phyloP scores from a whole-genome alignment of 2,329 filamentous ascomycete species.

The Gnomoniopsis smithogilvyi region DNA sequence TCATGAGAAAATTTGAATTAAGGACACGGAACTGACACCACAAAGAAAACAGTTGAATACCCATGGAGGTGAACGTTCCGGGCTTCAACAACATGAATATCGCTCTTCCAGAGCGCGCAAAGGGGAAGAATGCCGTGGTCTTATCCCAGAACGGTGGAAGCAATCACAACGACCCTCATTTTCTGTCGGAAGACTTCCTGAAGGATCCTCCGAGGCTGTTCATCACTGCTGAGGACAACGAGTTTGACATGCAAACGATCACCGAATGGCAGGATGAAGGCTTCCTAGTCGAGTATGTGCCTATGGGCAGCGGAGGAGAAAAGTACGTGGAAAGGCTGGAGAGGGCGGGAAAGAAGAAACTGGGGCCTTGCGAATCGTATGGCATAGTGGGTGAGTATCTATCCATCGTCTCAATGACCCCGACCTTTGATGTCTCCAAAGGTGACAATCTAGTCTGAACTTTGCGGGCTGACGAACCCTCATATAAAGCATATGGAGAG shows the following conservation, averaged over 20 bases:
- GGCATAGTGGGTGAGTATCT: constrained; percentile 38
- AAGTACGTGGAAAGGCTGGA: constrained; percentile 34
- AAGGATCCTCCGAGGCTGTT: constrained; percentile 36
- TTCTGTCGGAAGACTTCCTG: constrained; percentile 39
- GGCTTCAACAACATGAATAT: constrained; percentile 5
- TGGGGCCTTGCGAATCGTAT: constrained; percentile 40
- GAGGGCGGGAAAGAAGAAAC: constrained; percentile 28
- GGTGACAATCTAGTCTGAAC: background rate
- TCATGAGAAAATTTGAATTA: too few relatives aligned
- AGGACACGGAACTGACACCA: background rate
- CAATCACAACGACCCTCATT: constrained; percentile 38
- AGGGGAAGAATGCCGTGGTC: constrained; percentile 12
- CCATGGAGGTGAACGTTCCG: constrained; percentile 5
- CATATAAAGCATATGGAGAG: constrained; percentile 38
- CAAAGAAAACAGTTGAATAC: background rate
- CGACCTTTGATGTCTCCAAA: too few relatives aligned
- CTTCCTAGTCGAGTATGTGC: constrained; percentile 40
- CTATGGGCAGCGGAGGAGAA: constrained; percentile 32
- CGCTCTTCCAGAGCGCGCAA: background rate
- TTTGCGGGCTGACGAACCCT: background rate
- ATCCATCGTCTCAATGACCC: too few relatives aligned
- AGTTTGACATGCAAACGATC: constrained; percentile 37
- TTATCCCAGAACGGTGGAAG: constrained; percentile 22
- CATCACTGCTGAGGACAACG: constrained; percentile 38
- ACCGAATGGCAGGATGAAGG: constrained; percentile 39